A percentile compares a stretch with the other conserved stretches of the same genome.
Evolutionary conservation across 2,329 filamentous ascomycete species (phyloP).

Genomic region (Sclerotinia subarctica): DNA sequence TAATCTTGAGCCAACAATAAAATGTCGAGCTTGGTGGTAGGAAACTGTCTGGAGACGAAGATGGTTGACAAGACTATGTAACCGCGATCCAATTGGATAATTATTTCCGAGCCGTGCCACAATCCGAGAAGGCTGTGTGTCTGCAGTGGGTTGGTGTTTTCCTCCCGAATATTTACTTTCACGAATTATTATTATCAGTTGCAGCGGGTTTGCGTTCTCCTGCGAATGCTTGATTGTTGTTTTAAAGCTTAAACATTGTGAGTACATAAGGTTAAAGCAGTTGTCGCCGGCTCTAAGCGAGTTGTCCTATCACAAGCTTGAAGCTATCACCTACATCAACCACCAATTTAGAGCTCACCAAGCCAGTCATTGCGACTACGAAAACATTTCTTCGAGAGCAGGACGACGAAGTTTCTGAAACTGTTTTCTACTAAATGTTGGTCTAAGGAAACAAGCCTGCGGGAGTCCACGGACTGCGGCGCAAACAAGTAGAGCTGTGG

Average conservation of each 20-base stretch:
- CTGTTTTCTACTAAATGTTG: constrained; percentile 23
- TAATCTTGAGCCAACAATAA: not conserved
- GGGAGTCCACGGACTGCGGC: constrained; percentile 33
- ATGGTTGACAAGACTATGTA: not conserved
- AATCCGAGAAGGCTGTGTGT: constrained; percentile 3
- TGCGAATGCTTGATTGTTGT: not conserved
- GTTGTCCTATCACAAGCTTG: constrained; percentile 13
- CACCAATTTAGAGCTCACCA: constrained; percentile 1
- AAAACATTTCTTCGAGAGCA: not conserved
- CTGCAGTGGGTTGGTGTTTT: not conserved
- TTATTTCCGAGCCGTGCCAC: constrained; percentile 2
- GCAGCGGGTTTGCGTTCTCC: not conserved
- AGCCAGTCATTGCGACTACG: not conserved
- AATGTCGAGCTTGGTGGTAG: constrained; percentile 17
- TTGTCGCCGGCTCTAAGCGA: constrained; percentile 22
- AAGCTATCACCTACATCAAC: constrained; percentile 11
- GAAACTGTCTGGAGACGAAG: not conserved
- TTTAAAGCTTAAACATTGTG: constrained; percentile 4
- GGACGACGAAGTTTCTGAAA: not conserved
- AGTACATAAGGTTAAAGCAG: not conserved
- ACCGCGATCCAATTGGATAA: constrained; percentile 7
- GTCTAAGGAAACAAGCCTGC: constrained; percentile 25
- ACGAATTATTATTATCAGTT: not conserved
- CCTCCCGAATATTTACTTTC: not conserved
- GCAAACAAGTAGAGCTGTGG: constrained; percentile 32